Evolutionary conservation across 2,329 filamentous ascomycete species (phyloP), one percentile per base, ranked within the genome.

Genomic region (Mariannaea elegans): DNA sequence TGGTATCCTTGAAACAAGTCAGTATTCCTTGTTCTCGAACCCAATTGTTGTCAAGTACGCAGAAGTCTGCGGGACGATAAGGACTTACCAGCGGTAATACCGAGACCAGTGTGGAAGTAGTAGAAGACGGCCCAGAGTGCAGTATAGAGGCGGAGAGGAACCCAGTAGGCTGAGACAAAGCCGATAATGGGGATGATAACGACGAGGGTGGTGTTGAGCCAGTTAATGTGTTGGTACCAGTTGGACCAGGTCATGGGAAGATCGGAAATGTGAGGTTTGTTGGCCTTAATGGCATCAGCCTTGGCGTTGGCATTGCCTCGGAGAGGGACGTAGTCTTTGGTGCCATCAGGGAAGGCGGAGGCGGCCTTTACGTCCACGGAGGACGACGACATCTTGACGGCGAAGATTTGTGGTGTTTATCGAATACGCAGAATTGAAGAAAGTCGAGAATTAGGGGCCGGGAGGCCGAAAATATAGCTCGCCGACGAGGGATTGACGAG

Each of bases 151-250:
- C 87, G 82, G 31, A 94, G 80, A 56, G 92, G 92, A 44, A 92
- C 90, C 89, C 90, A 97, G 79, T 91, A 87, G 50, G 93, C 84
- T 54, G 87, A 84, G 69, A 95, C 78, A 73, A 90, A 85, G 64
- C 93, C 93, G 58, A 86, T 82, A 46, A 94, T 63, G 39, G 94
- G 93, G 44, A 97, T 84, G 67, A 90, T 83, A 66, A 96, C 77
- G 75, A 97, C 94, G 75, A 97, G 85, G 63, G 83, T 85, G 64
- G 92, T 89, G 77, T 97, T 97, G 67, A 97, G 84, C 93, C 93
- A 97, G 84, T 97, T 93, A 82, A 97, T 85, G 75, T 97, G 93
- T 81, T 94, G 90, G 80, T 93, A 89, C 91, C 92, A 95, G 82
- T 97, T 97, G 72, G 83, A 81, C 78, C 83, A 84, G 61, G 92